Evolutionary conservation across 306 rosid species (phyloP), one percentile per base, ranked within the genome.

Genomic region (Trifolium dubium): DNA sequence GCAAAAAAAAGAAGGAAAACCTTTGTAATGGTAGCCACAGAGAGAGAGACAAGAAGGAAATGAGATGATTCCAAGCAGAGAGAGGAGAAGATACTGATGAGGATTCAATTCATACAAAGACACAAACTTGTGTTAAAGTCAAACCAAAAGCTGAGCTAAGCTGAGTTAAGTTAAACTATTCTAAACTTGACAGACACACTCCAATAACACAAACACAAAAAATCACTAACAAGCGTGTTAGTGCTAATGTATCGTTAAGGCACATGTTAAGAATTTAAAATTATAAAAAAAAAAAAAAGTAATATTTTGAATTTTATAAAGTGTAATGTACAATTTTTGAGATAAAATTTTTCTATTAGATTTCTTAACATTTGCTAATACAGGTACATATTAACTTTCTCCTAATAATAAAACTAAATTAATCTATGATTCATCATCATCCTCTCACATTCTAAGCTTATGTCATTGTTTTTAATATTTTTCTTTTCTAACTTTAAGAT

Each of bases 61-160:
- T 75, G 29, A 53, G 83, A 70, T 59, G 85, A 77, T 58, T 84
- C 80, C 83, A 77, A 60, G 2, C 23, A 2, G 37, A 30, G 32
- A 55, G 37, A 54, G 67, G 32, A 65, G 69, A 77, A 78, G 90
- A 87, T 84, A 80, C 88, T 66, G 35, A 73, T 66, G 70, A 58
- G 32, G 18, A 64, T 65, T 59, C 80, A 28, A 56, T 19, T 54
- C 31, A 56, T 19, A 53, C 34, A 56, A 34, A 23, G 1, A 56
- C 10, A 55, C 34, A 55, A 30, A 56, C 63, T 56, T 32, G 63
- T 56, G 4, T 28, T 10, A 56, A 56, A 56, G 63, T 56, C 63
- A 56, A 56, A 56, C 63, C 13, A 56, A 56, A n/a, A 2, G 30
- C 30, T 49, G 55, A 49, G 15, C 32, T 56, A 23, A 23, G 32